Evolutionary conservation across 257 asterid genomes (phyloP).

Genomic region (Fraxinus excelsior): DNA sequence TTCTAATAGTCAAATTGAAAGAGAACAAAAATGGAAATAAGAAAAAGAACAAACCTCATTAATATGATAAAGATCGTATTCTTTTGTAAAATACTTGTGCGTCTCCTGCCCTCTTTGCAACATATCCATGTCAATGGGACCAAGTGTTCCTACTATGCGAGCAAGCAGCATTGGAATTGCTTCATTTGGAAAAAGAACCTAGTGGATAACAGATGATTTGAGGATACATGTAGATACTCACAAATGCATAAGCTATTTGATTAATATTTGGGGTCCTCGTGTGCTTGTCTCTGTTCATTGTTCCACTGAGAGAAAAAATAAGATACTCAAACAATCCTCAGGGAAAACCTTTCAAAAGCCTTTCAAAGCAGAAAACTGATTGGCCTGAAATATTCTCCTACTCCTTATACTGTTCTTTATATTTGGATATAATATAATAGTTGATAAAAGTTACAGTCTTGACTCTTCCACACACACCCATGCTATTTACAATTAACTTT

Average conservation of each 20-base stretch:
- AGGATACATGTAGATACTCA: not conserved
- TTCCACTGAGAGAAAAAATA: not conserved
- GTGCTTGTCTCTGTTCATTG: not conserved
- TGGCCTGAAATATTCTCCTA: not conserved
- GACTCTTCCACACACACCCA: no score
- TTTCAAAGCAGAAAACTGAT: not conserved
- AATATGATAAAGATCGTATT: slow-evolving; percentile 59
- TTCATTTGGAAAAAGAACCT: slow-evolving; percentile 96
- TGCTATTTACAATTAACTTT: no score
- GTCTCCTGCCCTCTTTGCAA: slow-evolving; percentile 70
- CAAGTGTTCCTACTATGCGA: slow-evolving; percentile 68
- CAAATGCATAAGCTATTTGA: not conserved
- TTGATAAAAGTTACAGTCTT: no score
- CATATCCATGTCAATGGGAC: slow-evolving; percentile 75
- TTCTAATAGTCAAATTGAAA: not conserved
- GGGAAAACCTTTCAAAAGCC: not conserved
- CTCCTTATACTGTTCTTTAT: not conserved
- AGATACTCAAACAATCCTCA: not conserved
- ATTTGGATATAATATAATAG: no score
- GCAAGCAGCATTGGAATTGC: slow-evolving; percentile 69
- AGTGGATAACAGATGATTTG: slow-evolving; percentile 19
- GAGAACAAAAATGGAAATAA: not conserved
- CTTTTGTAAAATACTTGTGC: slow-evolving; percentile 79
- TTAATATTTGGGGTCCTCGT: not conserved
- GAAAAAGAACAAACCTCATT: slow-evolving; percentile 62